Base-by-base conservation (phyloP, 495 filamentous ascomycete species). In the Penicillium ucsense region DNA sequence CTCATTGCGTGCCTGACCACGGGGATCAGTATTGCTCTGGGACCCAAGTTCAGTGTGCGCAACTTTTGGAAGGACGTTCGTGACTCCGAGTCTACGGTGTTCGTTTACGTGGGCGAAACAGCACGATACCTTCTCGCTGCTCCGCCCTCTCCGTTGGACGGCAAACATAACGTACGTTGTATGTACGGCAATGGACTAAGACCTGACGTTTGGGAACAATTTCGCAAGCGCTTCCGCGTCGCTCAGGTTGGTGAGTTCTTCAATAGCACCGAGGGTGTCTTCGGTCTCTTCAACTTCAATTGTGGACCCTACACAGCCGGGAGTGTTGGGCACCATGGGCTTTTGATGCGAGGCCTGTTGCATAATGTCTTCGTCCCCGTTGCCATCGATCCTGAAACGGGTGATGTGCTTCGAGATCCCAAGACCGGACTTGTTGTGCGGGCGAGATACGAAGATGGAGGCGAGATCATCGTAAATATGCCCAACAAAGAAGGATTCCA, bases 61-160 rank as follows among this genome's bases (percentile, higher is more conserved):
- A 68, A 72, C 10, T 92, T 92, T 70, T 92, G 87, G 87, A 61
- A 66, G 8, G 87, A 92, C 42, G 65, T 89, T 31, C 77, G 80
- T 27, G 83, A 85, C 51, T 82, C 79, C 0, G 61, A 74, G 10
- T 75, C 85, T 4, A 89, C 83, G 2, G 69, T 77, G 47, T 85
- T 89, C 60, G 78, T 84, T 8, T 92, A 92, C 55, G 87, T 92
- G n/a, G 86, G 87, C 52, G 86, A 92, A 61, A 86, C 83, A 0
- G 77, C 85, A 29, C 72, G 86, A 3, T 92, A 90, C 46, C 73
- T 92, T 2, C 76, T 92, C 10, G 79, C 84, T 0, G 75, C 78
- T 8, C 83, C 85, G 0, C 78, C 81, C 0, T 79, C 74, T 3
- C 73, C 79, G 1, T 62, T 74, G 3, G 87, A 92, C 50, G 74